A percentile compares a stretch with the other conserved stretches of the same genome.
These are phyloP conservation scores for Pythium scleroteichum DNA, from an alignment of 352 stramenopile genomes.

Conservation along the genomic window DNA sequence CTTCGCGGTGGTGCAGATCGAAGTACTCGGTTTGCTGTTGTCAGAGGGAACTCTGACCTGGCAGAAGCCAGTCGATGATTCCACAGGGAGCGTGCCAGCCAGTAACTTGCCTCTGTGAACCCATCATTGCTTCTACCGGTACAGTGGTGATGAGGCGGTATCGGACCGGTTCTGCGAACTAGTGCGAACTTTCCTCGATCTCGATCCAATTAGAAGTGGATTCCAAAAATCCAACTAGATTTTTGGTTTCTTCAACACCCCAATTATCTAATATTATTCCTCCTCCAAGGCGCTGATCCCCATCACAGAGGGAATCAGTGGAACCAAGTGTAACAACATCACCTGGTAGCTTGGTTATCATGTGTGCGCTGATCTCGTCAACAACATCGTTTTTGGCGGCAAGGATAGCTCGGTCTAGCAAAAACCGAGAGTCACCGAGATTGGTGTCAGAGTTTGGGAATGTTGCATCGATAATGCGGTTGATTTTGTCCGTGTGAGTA, in stretches of 20 bases:
- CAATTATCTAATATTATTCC: conserved; percentile 10
- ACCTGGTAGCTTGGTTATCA: neutral
- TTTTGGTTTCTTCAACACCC: conserved; percentile 6
- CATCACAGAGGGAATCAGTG: too few relatives aligned
- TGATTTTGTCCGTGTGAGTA: neutral
- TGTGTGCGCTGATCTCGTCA: neutral
- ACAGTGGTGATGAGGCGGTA: too few relatives aligned
- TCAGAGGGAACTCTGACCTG: too few relatives aligned
- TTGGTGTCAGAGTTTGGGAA: neutral
- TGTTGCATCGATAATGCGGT: neutral
- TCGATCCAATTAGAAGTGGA: neutral
- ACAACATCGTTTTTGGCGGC: neutral
- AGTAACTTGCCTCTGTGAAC: neutral
- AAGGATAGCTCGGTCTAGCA: neutral
- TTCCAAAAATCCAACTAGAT: conserved; percentile 4
- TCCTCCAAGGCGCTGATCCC: too few relatives aligned
- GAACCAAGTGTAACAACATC: neutral
- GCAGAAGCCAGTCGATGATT: too few relatives aligned
- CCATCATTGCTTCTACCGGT: neutral
- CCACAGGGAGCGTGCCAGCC: neutral
- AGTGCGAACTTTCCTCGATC: conserved; percentile 1
- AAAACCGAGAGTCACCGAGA: neutral
- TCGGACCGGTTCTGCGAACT: conserved; percentile 10
- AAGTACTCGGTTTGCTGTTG: too few relatives aligned
- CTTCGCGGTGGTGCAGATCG: too few relatives aligned